Evolutionary conservation across 495 filamentous ascomycete species (phyloP).

Genomic region (Aspergillus carlsbadensis): DNA sequence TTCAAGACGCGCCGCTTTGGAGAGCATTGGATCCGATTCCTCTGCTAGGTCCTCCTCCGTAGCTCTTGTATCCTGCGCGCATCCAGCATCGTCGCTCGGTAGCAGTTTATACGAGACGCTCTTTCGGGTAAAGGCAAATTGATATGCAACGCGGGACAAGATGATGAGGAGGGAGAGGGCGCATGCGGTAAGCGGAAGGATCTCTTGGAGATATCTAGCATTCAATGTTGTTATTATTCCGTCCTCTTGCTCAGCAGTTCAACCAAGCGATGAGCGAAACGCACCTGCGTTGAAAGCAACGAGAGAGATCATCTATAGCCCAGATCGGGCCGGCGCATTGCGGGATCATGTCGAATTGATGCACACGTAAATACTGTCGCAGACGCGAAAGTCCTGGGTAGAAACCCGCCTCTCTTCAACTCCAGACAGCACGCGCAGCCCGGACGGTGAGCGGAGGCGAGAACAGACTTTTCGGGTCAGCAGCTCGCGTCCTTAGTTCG

Average conservation of each 20-base stretch:
- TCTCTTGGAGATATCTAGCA: slow-evolving; percentile 75
- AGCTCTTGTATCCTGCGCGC: slow-evolving; percentile 40
- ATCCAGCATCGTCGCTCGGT: slow-evolving; percentile 42
- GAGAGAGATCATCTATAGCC: slow-evolving; percentile 83
- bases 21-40: slow-evolving; percentile 63
- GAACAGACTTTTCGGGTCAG: slow-evolving; percentile 12
- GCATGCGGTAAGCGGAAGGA: slow-evolving; percentile 74
- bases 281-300: slow-evolving; percentile 87
- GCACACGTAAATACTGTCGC: not conserved
- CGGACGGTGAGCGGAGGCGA: not conserved
- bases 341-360: slow-evolving; percentile 54
- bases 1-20: slow-evolving; percentile 63
- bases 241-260: not conserved
- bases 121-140: slow-evolving; percentile 41
- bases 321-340: slow-evolving; percentile 80
- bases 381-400: not conserved
- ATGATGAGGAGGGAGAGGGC: slow-evolving; percentile 69
- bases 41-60: slow-evolving; percentile 60
- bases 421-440: slow-evolving; percentile 1
- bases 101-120: slow-evolving; percentile 33
- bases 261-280: slow-evolving; percentile 23
- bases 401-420: slow-evolving; percentile 7
- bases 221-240: not conserved
- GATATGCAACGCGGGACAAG: slow-evolving; percentile 51
- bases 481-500: slow-evolving; percentile 5